These are phyloP conservation scores for Ascochyta pisi DNA, from an alignment of 2,329 filamentous ascomycete species.

Conservation along the genomic window DNA sequence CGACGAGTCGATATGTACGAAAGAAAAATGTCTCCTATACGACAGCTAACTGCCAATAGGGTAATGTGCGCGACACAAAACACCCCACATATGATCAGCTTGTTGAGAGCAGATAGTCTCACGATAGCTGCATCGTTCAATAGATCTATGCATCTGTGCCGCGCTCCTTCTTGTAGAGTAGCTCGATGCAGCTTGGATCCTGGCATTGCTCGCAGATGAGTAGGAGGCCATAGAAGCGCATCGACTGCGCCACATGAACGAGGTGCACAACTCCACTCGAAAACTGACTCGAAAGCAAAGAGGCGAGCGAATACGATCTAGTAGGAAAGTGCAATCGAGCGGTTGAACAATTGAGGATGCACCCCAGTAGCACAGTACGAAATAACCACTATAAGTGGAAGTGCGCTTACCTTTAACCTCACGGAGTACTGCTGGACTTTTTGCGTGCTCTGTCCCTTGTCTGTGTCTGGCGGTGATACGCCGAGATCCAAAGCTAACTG, in stretches of 20 bases:
- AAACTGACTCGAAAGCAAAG: neutral
- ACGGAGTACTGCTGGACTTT: constrained; percentile 96
- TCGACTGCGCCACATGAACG: neutral
- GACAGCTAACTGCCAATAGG: neutral
- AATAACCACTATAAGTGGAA: neutral
- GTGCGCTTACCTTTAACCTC: constrained; percentile 74
- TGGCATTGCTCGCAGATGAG: neutral
- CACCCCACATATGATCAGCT: neutral
- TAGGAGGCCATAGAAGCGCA: neutral
- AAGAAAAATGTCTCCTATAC: neutral
- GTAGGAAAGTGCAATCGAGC: neutral
- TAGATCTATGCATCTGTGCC: neutral
- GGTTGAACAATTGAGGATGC: neutral
- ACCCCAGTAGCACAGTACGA: neutral
- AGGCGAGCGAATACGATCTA: neutral
- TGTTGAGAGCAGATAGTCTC: neutral
- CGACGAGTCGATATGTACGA: neutral
- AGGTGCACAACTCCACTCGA: neutral
- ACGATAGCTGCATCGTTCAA: neutral
- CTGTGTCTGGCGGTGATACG: constrained; percentile 80
- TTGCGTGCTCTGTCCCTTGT: constrained; percentile 87
- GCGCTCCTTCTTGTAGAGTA: neutral
- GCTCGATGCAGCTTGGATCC: neutral
- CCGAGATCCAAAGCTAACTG: constrained; percentile 86
- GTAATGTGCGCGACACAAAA: neutral